phyloP scores from a whole-genome alignment of 2,329 filamentous ascomycete genomes.

The Exophiala sp. region DNA sequence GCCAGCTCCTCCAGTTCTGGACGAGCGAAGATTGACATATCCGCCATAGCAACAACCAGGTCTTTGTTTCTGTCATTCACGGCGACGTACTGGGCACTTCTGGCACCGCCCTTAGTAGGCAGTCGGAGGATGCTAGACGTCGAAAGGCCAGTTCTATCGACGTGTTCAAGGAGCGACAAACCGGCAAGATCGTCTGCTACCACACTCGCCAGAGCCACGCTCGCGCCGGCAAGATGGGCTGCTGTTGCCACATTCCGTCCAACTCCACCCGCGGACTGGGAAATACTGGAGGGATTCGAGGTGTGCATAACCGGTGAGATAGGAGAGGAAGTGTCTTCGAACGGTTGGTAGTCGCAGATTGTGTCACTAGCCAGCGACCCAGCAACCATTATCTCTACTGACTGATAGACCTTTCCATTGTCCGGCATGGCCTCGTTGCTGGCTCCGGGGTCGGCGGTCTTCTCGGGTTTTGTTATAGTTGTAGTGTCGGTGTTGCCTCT shows the following conservation, averaged over 20 bases:
- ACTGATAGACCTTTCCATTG: slow-evolving; percentile 7
- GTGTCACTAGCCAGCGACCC: slow-evolving; percentile 83
- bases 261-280: slow-evolving; percentile 80
- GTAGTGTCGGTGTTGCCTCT: slow-evolving; percentile 7
- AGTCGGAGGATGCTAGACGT: slow-evolving; percentile 58
- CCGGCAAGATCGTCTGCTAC: slow-evolving; percentile 76
- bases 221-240: slow-evolving; percentile 61
- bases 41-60: slow-evolving; percentile 87
- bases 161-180: slow-evolving; percentile 60
- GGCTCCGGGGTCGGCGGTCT: neutral
- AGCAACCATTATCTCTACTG: slow-evolving; percentile 69
- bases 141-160: slow-evolving; percentile 60
- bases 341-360: slow-evolving; percentile 67
- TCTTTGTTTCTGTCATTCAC: slow-evolving; percentile 79
- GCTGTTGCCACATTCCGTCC: slow-evolving; percentile 87
- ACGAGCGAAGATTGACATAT: slow-evolving; percentile 74
- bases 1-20: slow-evolving; percentile 40
- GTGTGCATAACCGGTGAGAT: slow-evolving; percentile 55
- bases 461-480: neutral
- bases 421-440: neutral
- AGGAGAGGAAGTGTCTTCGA: slow-evolving; percentile 34
- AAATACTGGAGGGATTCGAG: slow-evolving; percentile 78
- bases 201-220: slow-evolving; percentile 70
- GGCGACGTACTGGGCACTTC: slow-evolving; percentile 87
- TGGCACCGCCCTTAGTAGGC: slow-evolving; percentile 46